Percentiles rank a stretch among this genome's conserved stretches.
These are phyloP conservation scores for Tuber aestivum DNA, from an alignment of 495 filamentous ascomycete genomes.

Conservation along the genomic window DNA sequence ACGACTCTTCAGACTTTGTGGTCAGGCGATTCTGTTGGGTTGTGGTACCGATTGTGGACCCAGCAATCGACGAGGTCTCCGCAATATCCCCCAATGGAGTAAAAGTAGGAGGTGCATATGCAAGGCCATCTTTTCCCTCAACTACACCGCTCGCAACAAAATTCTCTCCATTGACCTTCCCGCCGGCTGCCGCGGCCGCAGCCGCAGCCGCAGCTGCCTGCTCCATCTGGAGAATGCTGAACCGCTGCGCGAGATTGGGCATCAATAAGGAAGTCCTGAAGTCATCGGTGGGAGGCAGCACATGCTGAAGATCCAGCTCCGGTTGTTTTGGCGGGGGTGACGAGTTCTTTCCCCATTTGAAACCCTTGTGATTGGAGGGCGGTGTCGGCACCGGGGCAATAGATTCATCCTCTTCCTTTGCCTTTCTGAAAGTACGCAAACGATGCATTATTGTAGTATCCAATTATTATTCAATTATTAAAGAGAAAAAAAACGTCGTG, in stretches of 20 bases:
- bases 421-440: conserved; percentile 66
- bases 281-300: conserved; percentile 74
- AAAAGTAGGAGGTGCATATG: conserved; percentile 47
- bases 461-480: conserved; percentile 13
- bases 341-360: conserved; percentile 53
- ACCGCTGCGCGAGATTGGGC: conserved; percentile 88
- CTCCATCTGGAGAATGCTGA: conserved; percentile 69
- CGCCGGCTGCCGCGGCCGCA: conserved; percentile 55
- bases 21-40: conserved; percentile 45
- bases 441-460: conserved; percentile 57
- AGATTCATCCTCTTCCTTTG: conserved; percentile 49
- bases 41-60: conserved; percentile 53
- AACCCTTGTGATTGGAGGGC: conserved; percentile 49
- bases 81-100: conserved; percentile 72
- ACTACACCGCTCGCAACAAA: conserved; percentile 45
- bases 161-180: conserved; percentile 61
- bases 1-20: conserved; percentile 44
- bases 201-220: conserved; percentile 31
- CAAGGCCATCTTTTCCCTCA: conserved; percentile 53
- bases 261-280: conserved; percentile 97
- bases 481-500: conserved; percentile 7
- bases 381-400: conserved; percentile 48
- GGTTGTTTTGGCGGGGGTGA: conserved; percentile 50
- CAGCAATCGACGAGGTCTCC: conserved; percentile 74
- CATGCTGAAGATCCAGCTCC: conserved; percentile 65